A percentile compares a stretch with the other conserved stretches of the same genome.
phyloP scores from a whole-genome alignment of 1,284 basidiomycete genomes.

The Malassezia furfur region DNA sequence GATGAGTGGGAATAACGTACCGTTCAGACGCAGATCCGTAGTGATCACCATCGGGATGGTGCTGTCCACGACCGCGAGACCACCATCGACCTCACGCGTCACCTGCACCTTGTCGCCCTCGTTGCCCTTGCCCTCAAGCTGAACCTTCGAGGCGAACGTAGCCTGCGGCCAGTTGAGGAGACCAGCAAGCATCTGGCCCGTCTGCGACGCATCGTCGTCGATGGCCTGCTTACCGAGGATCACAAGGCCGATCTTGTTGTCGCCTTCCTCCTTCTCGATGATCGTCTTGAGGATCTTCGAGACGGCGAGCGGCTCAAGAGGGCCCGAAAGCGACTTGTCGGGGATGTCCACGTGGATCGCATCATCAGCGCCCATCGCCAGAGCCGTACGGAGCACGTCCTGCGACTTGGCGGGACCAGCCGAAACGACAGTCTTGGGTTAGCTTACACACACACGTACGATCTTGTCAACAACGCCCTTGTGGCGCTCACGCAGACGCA shows the following conservation, averaged over 20 bases:
- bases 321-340: conserved; percentile 54
- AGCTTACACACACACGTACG: conserved; percentile 19
- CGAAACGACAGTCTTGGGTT: conserved; percentile 60
- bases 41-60: conserved; percentile 78
- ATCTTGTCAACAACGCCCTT: conserved; percentile 51
- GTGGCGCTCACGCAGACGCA: conserved; percentile 75
- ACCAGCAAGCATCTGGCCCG: conserved; percentile 94
- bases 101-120: conserved; percentile 64
- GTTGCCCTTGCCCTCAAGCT: conserved; percentile 56
- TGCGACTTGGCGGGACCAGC: conserved; percentile 82
- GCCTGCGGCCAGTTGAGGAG: conserved; percentile 87
- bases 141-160: conserved; percentile 85
- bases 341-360: conserved; percentile 76
- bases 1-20: conserved; percentile 16
- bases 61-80: conserved; percentile 71
- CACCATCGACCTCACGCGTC: conserved; percentile 88
- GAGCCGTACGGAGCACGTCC: conserved; percentile 86
- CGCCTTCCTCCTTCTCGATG: conserved; percentile 61
- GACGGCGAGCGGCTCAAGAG: conserved; percentile 75
- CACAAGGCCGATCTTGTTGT: conserved; percentile 64
- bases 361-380: conserved; percentile 94
- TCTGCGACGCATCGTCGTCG: conserved; percentile 92
- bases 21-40: conserved; percentile 66
- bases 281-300: conserved; percentile 73
- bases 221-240: conserved; percentile 99